Evolutionary conservation across 257 asterid species (phyloP), one percentile per base, ranked within the genome.

Genomic region (Solanum raphanifolium): DNA sequence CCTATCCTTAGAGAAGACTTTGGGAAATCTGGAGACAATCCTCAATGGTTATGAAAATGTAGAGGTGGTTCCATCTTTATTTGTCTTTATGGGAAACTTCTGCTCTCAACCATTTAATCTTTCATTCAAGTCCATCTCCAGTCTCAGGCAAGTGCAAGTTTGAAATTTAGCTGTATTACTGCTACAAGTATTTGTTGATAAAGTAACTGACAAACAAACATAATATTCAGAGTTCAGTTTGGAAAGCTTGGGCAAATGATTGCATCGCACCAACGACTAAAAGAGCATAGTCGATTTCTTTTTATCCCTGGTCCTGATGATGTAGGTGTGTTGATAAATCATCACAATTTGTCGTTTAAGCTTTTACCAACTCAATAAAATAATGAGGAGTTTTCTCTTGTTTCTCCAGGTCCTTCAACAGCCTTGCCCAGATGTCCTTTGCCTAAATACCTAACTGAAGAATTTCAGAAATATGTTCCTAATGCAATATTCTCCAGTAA

Each of bases 221-320:
- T 86, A 60, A 66, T 52, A 18, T 90, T 89, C 93, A 97, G 99
- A 87, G 93, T 91, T 20, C 96, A 93, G 87, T 97, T 97, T 88
- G 99, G 96, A 87, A 95, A 93, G 92, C 95, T 97, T 82, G 99
- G 99, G 68, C 92, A 93, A 90, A 92, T 94, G 91, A 91, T 97
- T 90, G 98, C 96, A 35, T 89, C 94, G 75, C 98, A 94, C 92
- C 92, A 92, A 66, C 96, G 95, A 85, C 91, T 95, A 81, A 93
- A 91, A 91, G 96, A 95, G 65, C 90, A 91, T 65, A 95, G 98
- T 86, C 92, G 90, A 87, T 97, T 97, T 92, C 96, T 97, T 55
- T 97, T 97, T 90, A 94, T 97, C 89, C 99, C 99, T 55, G 99
- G 99, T 88, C 99, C 99, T 82, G 98, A 96, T 91, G 99, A 97